Base-by-base conservation (phyloP, 352 stramenopile genomes). In the Hyaloperonospora brassicae region DNA sequence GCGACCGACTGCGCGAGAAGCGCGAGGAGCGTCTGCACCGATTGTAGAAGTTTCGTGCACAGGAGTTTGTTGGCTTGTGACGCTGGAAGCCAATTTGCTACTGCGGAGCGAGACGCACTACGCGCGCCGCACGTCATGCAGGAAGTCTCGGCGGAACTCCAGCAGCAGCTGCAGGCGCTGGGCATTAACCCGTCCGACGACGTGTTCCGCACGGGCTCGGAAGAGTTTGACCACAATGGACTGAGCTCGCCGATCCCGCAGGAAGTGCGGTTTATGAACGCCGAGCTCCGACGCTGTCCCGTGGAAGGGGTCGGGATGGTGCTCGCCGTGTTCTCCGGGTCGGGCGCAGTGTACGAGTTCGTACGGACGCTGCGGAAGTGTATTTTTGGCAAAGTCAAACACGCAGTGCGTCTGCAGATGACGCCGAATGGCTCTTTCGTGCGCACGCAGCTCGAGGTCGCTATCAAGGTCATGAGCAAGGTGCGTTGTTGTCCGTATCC, bases 381-480 rank as follows among this genome's bases (percentile, higher is more conserved):
- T 56, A 93, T 93, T 48, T 93, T 90, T 63, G 82, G 82, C 41
- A 93, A 93, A 59, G 82, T 93, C 17, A 93, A 93, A 61, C 82
- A 93, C 62, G 82, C 82, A 30, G 82, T 93, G 55, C 76, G 79
- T n/a, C 72, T 93, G 52, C 76, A 89, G 48, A 73, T 89, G 64
- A 86, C 73, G 7, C 52, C 66, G 10, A 74, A 85, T 43, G 82
- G 82, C 39, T 85, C 80, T 8, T 90, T 93, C 39, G 66, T 90
- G 46, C 82, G 82, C 47, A 93, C 79, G 17, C 82, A 84, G 52
- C 72, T 77, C 42, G 82, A 93, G 46, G 82, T 93, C 42, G 82
- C 82, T 21, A 89, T 93, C 55, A 93, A 93, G 55, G 75, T 93
- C 61, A 93, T 93, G 82, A 93, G 82, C 70, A 90, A 90, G 74